These are phyloP conservation scores for Ceratocystis huliohia DNA, from an alignment of 2,329 filamentous ascomycete species.

Conservation along the genomic window DNA sequence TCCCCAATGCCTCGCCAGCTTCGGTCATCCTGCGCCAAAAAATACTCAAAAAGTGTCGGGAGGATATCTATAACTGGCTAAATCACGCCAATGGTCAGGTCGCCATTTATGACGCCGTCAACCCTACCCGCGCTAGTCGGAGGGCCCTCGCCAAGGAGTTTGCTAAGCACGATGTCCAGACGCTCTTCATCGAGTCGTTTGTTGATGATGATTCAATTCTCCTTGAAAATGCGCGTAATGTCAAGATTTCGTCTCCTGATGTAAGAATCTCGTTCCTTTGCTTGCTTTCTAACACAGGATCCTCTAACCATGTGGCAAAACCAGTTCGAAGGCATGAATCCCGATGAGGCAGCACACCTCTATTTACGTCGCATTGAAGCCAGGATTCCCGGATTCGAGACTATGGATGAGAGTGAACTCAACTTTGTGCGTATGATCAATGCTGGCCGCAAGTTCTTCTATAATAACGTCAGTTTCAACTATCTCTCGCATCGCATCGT, in stretches of 20 bases:
- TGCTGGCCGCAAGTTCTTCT: conserved; percentile 79
- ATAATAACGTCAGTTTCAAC: conserved; percentile 94
- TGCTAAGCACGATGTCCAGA: conserved; percentile 94
- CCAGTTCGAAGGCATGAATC: conserved; percentile 79
- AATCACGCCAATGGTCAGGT: conserved; percentile 97
- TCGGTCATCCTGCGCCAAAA: conserved; percentile 93
- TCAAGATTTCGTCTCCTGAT: conserved; percentile 96
- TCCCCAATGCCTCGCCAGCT: conserved; percentile 79
- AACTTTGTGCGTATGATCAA: conserved; percentile 99
- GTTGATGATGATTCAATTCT: conserved; percentile 90
- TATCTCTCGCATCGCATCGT: conserved; percentile 96
- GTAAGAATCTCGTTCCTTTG: conserved; percentile 35
- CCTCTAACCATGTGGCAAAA: conserved; percentile 12
- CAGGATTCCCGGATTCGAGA: conserved; percentile 91
- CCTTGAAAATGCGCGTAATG: conserved; percentile 88
- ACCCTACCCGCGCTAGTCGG: conserved; percentile 71
- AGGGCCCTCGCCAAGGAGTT: conserved; percentile 87
- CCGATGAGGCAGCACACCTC: conserved; percentile 81
- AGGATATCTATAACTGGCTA: conserved; percentile 92
- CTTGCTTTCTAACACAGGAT: background rate
- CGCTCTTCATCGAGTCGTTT: conserved; percentile 89
- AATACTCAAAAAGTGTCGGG: conserved; percentile 91
- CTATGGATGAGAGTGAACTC: conserved; percentile 84
- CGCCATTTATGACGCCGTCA: conserved; percentile 96
- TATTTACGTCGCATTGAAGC: conserved; percentile 83